Conservation (phyloP, 345 rosid genomes). For the Eucalyptus globulus region DNA sequence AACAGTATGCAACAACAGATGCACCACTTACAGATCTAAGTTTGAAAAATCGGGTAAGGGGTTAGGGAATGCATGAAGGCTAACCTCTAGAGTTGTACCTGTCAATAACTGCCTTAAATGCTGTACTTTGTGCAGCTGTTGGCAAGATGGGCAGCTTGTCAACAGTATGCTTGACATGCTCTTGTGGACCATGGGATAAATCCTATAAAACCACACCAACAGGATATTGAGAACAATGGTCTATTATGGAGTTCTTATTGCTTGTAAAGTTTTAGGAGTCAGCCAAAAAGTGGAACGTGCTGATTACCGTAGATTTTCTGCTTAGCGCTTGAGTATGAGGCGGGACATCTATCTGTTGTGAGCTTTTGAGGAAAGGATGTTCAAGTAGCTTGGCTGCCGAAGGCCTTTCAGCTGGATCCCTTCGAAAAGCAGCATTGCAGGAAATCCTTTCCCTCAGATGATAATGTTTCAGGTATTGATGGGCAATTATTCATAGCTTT, state of each 20-base stretch:
- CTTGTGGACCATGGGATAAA: not conserved
- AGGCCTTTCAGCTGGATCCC: constrained; percentile 90
- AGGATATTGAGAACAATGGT: not conserved
- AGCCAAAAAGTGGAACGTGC: not conserved
- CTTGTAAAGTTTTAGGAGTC: not conserved
- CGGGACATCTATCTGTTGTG: constrained; percentile 21
- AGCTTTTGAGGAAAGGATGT: constrained; percentile 54
- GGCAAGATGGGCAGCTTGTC: not conserved
- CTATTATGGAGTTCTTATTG: not conserved
- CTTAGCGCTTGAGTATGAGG: constrained; percentile 10
- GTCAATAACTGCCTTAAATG: not conserved
- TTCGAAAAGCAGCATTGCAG: constrained; percentile 65
- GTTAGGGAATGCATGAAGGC: not conserved
- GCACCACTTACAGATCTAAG: not conserved
- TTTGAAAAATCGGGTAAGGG: not conserved
- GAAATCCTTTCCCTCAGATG: constrained; percentile 84
- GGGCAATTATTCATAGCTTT: constrained; percentile 83
- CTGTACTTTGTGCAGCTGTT: not conserved
- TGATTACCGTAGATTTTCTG: constrained; percentile 41
- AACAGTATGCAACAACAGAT: constrained; percentile 1
- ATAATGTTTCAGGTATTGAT: constrained; percentile 63
- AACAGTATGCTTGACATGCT: not conserved
- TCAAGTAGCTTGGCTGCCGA: constrained; percentile 64
- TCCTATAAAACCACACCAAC: not conserved
- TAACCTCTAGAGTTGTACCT: not conserved